Conservation (phyloP, 192 early-diverging fungal species). For the Rhizoclosmatium sp. region DNA sequence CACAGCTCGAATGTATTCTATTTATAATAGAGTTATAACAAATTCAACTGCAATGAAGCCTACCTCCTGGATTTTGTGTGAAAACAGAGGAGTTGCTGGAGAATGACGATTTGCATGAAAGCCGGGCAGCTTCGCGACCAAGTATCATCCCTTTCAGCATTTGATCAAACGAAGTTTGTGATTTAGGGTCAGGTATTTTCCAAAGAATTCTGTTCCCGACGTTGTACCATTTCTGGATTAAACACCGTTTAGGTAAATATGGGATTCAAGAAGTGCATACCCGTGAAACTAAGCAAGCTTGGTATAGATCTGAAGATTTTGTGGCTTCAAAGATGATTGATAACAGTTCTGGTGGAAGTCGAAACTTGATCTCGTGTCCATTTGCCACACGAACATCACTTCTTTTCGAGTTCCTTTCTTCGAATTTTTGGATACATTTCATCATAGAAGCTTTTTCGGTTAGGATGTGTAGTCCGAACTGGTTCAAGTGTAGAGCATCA, state of each 20-base stretch:
- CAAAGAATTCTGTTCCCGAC: not conserved
- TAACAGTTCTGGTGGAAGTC: constrained; percentile 3
- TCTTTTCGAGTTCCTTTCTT: not conserved
- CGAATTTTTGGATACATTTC: not conserved
- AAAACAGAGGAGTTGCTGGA: not conserved
- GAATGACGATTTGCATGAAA: no score
- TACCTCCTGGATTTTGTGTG: constrained; percentile 12
- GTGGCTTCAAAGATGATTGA: not conserved
- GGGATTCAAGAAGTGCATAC: not conserved
- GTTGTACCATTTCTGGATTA: constrained; percentile 5
- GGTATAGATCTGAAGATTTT: not conserved
- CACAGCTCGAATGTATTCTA: constrained; percentile 6
- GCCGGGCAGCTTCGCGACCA: not conserved
- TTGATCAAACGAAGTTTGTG: not conserved
- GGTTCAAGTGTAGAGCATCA: not conserved
- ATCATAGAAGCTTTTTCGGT: not conserved
- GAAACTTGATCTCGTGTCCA: not conserved
- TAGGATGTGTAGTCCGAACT: not conserved
- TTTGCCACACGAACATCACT: not conserved
- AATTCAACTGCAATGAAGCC: not conserved
- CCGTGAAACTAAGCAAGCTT: constrained; percentile 1
- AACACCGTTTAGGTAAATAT: not conserved
- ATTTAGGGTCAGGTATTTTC: constrained; percentile 1
- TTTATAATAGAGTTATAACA: not conserved
- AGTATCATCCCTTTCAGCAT: constrained; percentile 12